Conservation (phyloP, 306 rosid genomes). For the Aeschynomene evenia region DNA sequence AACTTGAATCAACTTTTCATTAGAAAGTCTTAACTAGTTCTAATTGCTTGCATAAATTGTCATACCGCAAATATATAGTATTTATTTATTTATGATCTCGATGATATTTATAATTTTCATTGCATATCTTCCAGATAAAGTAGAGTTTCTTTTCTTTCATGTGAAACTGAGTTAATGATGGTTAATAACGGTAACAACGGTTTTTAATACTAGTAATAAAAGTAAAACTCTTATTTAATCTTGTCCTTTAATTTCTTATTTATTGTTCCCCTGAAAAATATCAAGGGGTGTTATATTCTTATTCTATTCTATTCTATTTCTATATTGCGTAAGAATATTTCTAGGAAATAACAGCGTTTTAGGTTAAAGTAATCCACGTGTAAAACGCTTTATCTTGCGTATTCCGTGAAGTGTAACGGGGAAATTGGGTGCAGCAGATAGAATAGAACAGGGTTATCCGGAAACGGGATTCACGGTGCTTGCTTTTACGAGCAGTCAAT, state of each 20-base stretch:
- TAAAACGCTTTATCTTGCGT: neutral
- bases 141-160: neutral
- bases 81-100: neutral
- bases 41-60: slow-evolving; percentile 4
- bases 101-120: neutral
- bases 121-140: neutral
- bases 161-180: neutral
- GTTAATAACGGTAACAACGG: neutral
- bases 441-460: slow-evolving; percentile 19
- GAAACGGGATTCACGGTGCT: slow-evolving; percentile 26
- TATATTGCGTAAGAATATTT: neutral
- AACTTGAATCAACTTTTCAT: slow-evolving; percentile 1
- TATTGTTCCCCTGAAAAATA: neutral
- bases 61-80: neutral
- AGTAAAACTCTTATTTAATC: slow-evolving; percentile 9
- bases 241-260: neutral
- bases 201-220: slow-evolving; percentile 17
- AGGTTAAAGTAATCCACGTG: neutral
- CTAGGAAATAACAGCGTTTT: neutral
- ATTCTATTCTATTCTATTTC: too few species aligned
- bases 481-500: slow-evolving; percentile 30
- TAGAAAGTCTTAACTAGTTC: slow-evolving; percentile 18
- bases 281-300: neutral
- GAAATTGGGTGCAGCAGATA: slow-evolving; percentile 4
- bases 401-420: neutral